Evolutionary conservation across 352 stramenopile genomes (phyloP).

Genomic region (Aphanomyces stellatus): DNA sequence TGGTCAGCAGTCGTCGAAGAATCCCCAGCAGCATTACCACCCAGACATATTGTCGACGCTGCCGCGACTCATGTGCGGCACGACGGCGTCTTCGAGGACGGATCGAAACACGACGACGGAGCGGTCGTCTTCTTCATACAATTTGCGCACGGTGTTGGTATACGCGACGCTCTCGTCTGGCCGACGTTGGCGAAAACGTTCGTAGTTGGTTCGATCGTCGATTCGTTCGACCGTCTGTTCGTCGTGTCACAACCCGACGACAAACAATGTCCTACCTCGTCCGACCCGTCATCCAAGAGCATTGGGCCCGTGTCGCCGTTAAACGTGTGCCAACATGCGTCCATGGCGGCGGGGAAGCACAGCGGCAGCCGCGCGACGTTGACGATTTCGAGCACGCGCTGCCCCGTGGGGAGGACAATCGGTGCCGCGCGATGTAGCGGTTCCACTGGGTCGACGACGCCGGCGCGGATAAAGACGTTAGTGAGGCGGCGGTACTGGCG

Average conservation of each 20-base stretch:
- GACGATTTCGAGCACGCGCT: neutral
- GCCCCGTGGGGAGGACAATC: neutral
- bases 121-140: neutral
- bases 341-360: neutral
- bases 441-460: neutral
- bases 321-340: neutral
- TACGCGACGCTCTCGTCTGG: neutral
- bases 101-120: slow-evolving; percentile 2
- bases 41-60: neutral
- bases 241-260: neutral
- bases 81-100: slow-evolving; percentile 5
- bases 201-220: neutral
- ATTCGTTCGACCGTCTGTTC: neutral
- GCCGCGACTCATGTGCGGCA: neutral
- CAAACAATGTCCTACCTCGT: neutral
- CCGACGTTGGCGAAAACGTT: neutral
- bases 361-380: neutral
- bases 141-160: neutral
- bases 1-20: neutral
- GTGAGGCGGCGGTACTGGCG: neutral
- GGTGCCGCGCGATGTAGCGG: neutral
- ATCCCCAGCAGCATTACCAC: neutral
- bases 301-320: neutral
- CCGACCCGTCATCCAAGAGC: neutral
- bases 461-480: neutral